These are phyloP conservation scores for Corynascus novoguineensis DNA, from an alignment of 495 filamentous ascomycete genomes.

Conservation along the genomic window DNA sequence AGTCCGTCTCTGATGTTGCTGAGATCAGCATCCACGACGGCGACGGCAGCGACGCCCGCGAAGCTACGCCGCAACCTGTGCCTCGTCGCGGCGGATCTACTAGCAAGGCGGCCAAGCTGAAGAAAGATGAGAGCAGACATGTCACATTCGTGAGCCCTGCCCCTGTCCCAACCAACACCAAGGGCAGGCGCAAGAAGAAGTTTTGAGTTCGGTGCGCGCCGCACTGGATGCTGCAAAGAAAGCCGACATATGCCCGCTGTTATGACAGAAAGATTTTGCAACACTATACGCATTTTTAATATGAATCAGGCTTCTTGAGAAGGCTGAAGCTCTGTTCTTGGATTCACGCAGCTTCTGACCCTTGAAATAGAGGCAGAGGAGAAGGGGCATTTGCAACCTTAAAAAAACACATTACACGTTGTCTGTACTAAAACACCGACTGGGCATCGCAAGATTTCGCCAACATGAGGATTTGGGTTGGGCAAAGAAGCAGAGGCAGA, in stretches of 20 bases:
- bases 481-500: not conserved
- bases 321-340: not conserved
- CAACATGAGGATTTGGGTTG: not conserved
- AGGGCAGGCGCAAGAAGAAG: slow-evolving; percentile 32
- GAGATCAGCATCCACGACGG: slow-evolving; percentile 46
- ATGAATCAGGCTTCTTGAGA: not conserved
- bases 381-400: not conserved
- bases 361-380: not conserved
- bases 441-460: not conserved
- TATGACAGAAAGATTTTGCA: not conserved
- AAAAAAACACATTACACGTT: not conserved
- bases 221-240: not conserved
- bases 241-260: not conserved
- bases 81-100: slow-evolving; percentile 27
- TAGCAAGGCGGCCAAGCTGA: slow-evolving; percentile 31
- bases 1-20: slow-evolving; percentile 45
- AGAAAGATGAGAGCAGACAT: slow-evolving; percentile 43
- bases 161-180: slow-evolving; percentile 29
- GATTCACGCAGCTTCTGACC: slow-evolving; percentile 1
- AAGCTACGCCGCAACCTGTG: slow-evolving; percentile 33
- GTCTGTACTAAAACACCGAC: slow-evolving; percentile 5
- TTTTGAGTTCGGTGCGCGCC: not conserved
- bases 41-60: slow-evolving; percentile 35
- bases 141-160: slow-evolving; percentile 43
- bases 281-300: slow-evolving; percentile 4